Base-by-base conservation (phyloP, 441 rosid genomes). In the Brassica balearica region DNA sequence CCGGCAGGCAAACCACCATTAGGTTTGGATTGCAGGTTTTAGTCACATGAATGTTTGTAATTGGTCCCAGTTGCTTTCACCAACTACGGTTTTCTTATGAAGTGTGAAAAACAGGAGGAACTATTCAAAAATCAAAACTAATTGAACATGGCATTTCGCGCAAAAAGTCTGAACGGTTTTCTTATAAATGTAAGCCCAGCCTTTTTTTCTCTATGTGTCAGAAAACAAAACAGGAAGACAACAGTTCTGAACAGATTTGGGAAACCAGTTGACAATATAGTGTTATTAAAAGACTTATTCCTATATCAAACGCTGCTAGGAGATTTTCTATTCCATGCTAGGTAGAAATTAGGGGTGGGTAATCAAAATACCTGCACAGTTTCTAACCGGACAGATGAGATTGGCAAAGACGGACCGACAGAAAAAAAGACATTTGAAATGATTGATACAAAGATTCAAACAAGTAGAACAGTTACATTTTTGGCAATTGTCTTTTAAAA, bases 401-500 rank as follows among this genome's bases (percentile, higher is more conserved):
- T 10, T 36, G 60, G 65, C 66, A 77, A 41, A 58, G 17, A 65
- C 59, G 14, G 66, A 22, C 0, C n/a, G 62, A 76, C 6, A 8
- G 9, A 8, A 9, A 41, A 41, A 22, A 66, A 11, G 34, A 11
- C 69, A 72, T 20, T 32, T 66, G 15, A 38, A 55, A 66, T 12
- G 27, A 23, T 23, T 12, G 27, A 23, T 23, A 34, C 8, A 34
- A 34, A 51, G 62, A 53, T 68, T 68, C 65, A 51, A 68, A 78
- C 69, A 61, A 68, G 38, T 55, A 17, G 41, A 71, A 3, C 68
- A 43, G 72, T 63, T 61, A 78, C 69, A 72, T 59, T 72, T 72
- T 72, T 48, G 73, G 68, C 77, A 68, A 67, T 43, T 48, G 77
- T 79, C 78, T 73, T 73, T 60, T 51, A 23, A 34, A 72, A 61